Percentiles rank a stretch among this genome's conserved stretches.
Evolutionary conservation across 495 filamentous ascomycete genomes (phyloP).

Genomic region (Eremomyces bilateralis): DNA sequence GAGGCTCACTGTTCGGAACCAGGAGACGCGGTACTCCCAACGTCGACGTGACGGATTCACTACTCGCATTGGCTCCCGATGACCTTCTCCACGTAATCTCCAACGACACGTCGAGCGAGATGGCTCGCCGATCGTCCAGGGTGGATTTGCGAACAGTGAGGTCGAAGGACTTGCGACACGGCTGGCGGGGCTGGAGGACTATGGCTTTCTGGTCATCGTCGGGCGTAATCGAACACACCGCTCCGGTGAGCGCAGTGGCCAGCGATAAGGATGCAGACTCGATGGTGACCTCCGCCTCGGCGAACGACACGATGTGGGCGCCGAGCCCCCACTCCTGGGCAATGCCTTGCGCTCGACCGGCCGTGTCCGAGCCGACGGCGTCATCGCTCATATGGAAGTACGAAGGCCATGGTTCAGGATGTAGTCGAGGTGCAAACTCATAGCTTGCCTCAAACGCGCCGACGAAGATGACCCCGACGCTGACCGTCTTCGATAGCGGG

Average conservation of each 20-base stretch:
- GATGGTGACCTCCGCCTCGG: slow-evolving; percentile 45
- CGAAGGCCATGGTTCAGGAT: slow-evolving; percentile 64
- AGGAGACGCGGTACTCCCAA: slow-evolving; percentile 59
- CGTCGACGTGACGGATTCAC: slow-evolving; percentile 30
- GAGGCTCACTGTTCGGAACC: slow-evolving; percentile 63
- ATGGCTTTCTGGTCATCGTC: slow-evolving; percentile 18
- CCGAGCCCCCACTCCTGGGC: slow-evolving; percentile 60
- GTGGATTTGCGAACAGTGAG: slow-evolving; percentile 50
- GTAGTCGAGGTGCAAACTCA: slow-evolving; percentile 54
- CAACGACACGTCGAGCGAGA: slow-evolving; percentile 52
- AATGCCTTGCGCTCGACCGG: slow-evolving; percentile 28
- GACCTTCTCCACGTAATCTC: slow-evolving; percentile 52
- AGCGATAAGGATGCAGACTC: slow-evolving; percentile 37
- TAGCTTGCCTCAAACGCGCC: slow-evolving; percentile 78
- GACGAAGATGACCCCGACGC: slow-evolving; percentile 45
- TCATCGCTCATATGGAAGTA: slow-evolving; percentile 41
- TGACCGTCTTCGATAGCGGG: slow-evolving; percentile 49
- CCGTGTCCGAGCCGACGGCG: slow-evolving; percentile 5
- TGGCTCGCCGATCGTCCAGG: slow-evolving; percentile 56
- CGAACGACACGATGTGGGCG: slow-evolving; percentile 53
- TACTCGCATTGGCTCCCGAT: slow-evolving; percentile 10
- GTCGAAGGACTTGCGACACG: too few relatives aligned
- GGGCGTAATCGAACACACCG: slow-evolving; percentile 24
- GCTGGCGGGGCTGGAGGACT: too few relatives aligned
- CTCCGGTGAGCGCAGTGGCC: slow-evolving; percentile 31